phyloP scores from a whole-genome alignment of 768 basidiomycete genomes.

The Heimioporus sp. region DNA sequence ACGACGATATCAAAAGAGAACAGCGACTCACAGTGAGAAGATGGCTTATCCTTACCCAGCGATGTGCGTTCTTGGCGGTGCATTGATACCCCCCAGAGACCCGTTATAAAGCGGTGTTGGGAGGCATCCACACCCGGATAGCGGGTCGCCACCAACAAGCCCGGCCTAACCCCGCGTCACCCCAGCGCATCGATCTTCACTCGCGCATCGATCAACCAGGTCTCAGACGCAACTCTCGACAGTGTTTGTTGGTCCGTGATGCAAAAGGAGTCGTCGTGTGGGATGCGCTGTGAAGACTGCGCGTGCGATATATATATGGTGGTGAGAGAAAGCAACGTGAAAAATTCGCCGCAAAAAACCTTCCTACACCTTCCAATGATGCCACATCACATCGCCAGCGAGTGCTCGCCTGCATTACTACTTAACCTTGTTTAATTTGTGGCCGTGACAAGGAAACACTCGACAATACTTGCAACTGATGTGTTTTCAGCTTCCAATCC shows the following conservation, averaged over 20 bases:
- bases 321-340: background rate
- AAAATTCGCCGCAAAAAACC: too few species aligned
- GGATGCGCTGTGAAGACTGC: too few species aligned
- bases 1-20: background rate
- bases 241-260: conserved; percentile 29
- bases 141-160: conserved; percentile 56
- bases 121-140: conserved; percentile 56
- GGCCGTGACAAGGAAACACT: too few species aligned
- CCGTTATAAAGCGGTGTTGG: conserved; percentile 51
- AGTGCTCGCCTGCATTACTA: too few species aligned
- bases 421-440: too few species aligned
- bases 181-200: conserved; percentile 18
- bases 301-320: too few species aligned
- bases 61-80: conserved; percentile 31
- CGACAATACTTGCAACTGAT: too few species aligned
- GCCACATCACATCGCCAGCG: too few species aligned
- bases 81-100: conserved; percentile 46
- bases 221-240: conserved; percentile 27
- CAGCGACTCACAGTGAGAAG: conserved; percentile 22
- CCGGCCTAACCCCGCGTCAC: conserved; percentile 37
- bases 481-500: too few species aligned
- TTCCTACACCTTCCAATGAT: too few species aligned
- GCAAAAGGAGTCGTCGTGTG: conserved; percentile 19
- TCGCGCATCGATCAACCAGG: conserved; percentile 24
- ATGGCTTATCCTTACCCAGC: conserved; percentile 11